Conservation (phyloP, 2,329 filamentous ascomycete species). For the Fusarium guadeloupense region DNA sequence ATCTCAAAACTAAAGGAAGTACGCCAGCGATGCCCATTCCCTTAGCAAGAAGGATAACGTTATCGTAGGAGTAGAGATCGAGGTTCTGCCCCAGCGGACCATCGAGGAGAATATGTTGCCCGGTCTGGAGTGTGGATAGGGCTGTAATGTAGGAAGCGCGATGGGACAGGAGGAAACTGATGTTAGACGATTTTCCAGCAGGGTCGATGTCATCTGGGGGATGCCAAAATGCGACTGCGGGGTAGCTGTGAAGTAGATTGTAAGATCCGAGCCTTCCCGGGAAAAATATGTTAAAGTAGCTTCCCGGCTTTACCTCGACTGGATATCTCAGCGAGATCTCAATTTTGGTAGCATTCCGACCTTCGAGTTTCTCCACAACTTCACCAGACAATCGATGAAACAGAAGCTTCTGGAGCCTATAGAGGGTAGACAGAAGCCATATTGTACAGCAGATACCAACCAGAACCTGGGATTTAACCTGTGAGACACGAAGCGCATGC, state of each 20-base stretch:
- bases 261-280: background rate
- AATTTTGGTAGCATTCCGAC: slow-evolving; percentile 3
- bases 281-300: slow-evolving; percentile 18
- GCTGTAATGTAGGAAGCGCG: background rate
- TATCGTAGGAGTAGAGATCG: background rate
- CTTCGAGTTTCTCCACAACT: background rate
- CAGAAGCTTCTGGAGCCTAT: background rate
- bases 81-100: slow-evolving; percentile 1
- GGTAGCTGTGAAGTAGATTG: background rate
- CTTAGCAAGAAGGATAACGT: slow-evolving; percentile 12
- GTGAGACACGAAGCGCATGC: background rate
- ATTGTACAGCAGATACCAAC: background rate
- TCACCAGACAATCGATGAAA: background rate
- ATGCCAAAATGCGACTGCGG: slow-evolving; percentile 4
- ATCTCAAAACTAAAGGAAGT: background rate
- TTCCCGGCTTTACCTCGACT: background rate
- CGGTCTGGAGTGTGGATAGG: background rate
- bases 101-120: slow-evolving; percentile 2
- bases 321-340: slow-evolving; percentile 1
- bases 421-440: background rate
- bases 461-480: background rate
- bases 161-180: slow-evolving; percentile 8
- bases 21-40: slow-evolving; percentile 8
- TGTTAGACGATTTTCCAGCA: background rate
- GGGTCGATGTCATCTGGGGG: background rate